Evolutionary conservation across 2,329 filamentous ascomycete species (phyloP), one percentile per base, ranked within the genome.

Genomic region (Didymella pinodella): DNA sequence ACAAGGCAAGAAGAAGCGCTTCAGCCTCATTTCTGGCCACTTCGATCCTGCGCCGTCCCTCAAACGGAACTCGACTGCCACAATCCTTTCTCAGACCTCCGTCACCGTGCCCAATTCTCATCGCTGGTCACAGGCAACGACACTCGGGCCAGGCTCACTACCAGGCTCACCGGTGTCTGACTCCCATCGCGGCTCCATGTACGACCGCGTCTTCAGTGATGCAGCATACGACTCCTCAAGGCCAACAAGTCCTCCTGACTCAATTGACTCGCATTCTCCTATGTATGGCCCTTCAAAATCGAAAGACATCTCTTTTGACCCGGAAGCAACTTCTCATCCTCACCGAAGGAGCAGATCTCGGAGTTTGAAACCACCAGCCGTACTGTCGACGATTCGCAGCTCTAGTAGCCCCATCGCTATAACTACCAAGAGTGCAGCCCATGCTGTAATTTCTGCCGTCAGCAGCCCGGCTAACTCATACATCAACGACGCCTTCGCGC

Each of bases 161-260:
- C 89, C 93, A 1, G 93, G 89, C 67, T 97, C 94, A 4, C 93
- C 95, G 0, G 85, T 84, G 44, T 95, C 92, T 1, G 87, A 87
- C 29, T 87, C 88, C 2, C 77, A 80, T 63, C 86, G 89, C 18
- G 92, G 85, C 12, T 88, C 91, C 0, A 81, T 97, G 46, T 97
- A 97, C 69, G 94, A 97, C 74, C 85, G 87, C 31, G 79, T 85
- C 11, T 86, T 90, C 65, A 84, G 83, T 63, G 84, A 83, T 54
- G 81, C 79, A 45, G 81, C 75, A 6, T 80, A 82, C 18, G 89
- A 91, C 50, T 88, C 85, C 3, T 93, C 91, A 11, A 84, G 88
- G 47, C 91, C 93, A 0, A 89, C 87, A 0, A 97, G 93, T 36
- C 94, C 95, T 0, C 74, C 74, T 11, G 88, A 90, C 16, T 96